Conservation (phyloP, 495 filamentous ascomycete genomes). For the Penicillium manginii region DNA sequence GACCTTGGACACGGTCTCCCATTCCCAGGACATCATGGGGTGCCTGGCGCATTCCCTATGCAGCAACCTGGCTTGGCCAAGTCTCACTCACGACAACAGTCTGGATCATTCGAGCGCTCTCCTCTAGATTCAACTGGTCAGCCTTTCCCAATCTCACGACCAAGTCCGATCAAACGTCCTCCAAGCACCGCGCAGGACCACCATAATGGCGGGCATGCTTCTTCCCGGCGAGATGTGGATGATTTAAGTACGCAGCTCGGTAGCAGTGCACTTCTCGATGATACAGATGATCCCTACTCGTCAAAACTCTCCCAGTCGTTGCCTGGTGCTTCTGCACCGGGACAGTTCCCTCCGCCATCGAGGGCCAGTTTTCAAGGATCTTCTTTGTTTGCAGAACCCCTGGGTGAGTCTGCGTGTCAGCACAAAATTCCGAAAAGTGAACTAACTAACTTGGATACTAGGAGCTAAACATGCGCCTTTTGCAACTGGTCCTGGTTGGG, state of each 20-base stretch:
- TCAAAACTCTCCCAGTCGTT: conserved; percentile 47
- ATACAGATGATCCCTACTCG: conserved; percentile 61
- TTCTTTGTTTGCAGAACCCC: conserved; percentile 55
- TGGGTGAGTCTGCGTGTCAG: conserved; percentile 42
- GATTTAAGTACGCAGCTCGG: conserved; percentile 84
- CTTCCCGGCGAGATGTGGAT: conserved; percentile 59
- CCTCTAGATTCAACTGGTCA: conserved; percentile 46
- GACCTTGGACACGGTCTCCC: conserved; percentile 46
- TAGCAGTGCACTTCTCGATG: conserved; percentile 90
- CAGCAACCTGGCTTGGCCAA: conserved; percentile 45
- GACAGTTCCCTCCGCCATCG: conserved; percentile 39
- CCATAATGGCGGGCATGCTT: conserved; percentile 44
- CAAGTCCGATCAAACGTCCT: conserved; percentile 86
- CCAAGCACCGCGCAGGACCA: conserved; percentile 71
- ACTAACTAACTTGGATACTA: conserved; percentile 27
- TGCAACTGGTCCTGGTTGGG: conserved; percentile 39
- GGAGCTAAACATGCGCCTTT: conserved; percentile 42
- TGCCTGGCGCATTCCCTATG: conserved; percentile 36
- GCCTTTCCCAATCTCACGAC: conserved; percentile 72
- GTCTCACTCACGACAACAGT: conserved; percentile 63
- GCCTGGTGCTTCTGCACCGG: conserved; percentile 39
- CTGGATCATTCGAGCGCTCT: conserved; percentile 59
- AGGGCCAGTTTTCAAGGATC: conserved; percentile 52
- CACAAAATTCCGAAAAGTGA: neutral
- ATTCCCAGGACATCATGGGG: conserved; percentile 41